Percentiles rank a stretch among this genome's conserved stretches.
Conservation (phyloP, 306 rosid genomes). For the Vigna nakashimae region DNA sequence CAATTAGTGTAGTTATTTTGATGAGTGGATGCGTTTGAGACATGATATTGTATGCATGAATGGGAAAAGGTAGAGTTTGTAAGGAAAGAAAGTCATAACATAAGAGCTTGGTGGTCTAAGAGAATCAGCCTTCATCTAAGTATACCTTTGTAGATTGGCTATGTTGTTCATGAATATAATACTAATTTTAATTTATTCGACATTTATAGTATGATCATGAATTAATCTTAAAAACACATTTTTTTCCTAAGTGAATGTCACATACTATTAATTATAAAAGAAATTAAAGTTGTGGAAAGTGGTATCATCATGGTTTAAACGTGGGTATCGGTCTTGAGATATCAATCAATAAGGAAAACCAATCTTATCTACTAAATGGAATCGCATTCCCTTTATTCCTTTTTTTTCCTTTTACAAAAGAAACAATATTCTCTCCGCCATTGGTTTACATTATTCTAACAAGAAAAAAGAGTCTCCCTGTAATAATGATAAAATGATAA, state of each 20-base stretch:
- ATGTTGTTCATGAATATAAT: neutral
- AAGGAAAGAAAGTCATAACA: slow-evolving; percentile 47
- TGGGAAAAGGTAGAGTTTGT: slow-evolving; percentile 44
- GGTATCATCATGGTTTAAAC: neutral
- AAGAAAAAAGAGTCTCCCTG: no score
- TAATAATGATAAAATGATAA: no score
- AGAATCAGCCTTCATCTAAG: no score
- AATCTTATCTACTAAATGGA: neutral
- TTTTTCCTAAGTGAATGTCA: neutral
- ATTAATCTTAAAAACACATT: neutral
- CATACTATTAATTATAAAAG: neutral
- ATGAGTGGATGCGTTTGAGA: no score
- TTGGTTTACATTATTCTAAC: neutral
- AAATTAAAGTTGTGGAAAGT: neutral
- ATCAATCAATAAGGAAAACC: neutral
- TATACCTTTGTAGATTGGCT: neutral
- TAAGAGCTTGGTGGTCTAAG: slow-evolving; percentile 49
- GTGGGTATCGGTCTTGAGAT: neutral
- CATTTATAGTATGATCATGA: neutral
- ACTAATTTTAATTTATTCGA: neutral
- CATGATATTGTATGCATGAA: no score
- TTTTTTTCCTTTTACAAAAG: neutral
- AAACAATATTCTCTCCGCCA: neutral
- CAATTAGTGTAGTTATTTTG: no score
- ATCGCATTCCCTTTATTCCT: neutral